Conservation (phyloP, 441 rosid species). For the Erodium trifolium region DNA sequence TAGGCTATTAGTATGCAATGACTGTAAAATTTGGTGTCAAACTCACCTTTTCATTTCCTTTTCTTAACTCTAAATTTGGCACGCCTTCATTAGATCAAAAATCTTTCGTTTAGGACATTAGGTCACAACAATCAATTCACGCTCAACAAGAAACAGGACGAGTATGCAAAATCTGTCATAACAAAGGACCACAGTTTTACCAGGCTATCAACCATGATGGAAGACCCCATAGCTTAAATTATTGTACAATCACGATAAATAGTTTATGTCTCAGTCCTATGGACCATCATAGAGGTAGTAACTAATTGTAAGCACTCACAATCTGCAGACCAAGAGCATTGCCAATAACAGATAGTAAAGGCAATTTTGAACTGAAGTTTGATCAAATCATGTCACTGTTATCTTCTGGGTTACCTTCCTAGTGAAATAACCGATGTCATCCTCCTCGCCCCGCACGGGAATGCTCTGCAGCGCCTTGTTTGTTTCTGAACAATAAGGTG, state of each 20-base stretch:
- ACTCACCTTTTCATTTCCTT: no score
- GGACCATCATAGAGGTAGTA: no score
- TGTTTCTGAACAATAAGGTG: conserved; percentile 38
- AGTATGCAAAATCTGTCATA: background rate
- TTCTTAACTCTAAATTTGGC: background rate
- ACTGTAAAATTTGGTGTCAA: background rate
- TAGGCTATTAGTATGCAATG: background rate
- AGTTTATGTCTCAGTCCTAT: background rate
- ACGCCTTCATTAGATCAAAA: background rate
- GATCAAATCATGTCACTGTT: no score
- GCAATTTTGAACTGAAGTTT: no score
- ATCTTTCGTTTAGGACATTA: background rate
- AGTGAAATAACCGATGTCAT: conserved; percentile 64
- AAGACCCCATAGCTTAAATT: background rate
- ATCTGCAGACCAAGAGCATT: background rate
- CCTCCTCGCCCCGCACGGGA: conserved; percentile 49
- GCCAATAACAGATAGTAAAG: background rate
- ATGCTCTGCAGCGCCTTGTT: conserved; percentile 13
- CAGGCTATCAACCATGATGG: background rate
- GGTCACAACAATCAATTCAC: background rate
- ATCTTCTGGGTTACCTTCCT: conserved; percentile 49
- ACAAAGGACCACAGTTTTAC: background rate
- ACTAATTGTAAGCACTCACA: no score
- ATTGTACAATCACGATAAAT: background rate
- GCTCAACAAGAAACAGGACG: background rate